A percentile compares a stretch with the other conserved stretches of the same genome.
Conservation (phyloP, 805 yeast species). For the Saturnispora sekii region DNA sequence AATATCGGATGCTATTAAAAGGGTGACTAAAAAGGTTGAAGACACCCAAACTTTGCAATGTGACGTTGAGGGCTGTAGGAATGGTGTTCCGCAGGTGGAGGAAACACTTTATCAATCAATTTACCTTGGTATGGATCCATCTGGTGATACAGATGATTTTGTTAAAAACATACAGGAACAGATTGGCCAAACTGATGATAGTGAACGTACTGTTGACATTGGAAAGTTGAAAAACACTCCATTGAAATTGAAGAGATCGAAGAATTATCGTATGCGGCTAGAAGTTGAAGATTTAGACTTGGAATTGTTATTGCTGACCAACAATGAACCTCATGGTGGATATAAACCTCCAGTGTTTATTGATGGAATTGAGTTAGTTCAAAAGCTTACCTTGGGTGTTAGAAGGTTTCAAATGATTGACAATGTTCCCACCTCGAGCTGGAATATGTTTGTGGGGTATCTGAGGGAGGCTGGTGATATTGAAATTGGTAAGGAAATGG, state of each 20-base stretch:
- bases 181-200: slow-evolving; percentile 1
- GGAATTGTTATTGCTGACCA: slow-evolving; percentile 34
- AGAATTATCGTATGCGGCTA: slow-evolving; percentile 45
- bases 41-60: neutral
- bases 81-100: slow-evolving; percentile 30
- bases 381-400: slow-evolving; percentile 38
- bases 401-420: slow-evolving; percentile 57
- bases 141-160: slow-evolving; percentile 35
- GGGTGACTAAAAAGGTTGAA: slow-evolving; percentile 43
- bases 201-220: slow-evolving; percentile 16
- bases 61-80: neutral
- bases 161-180: slow-evolving; percentile 24
- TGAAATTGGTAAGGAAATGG: slow-evolving; percentile 59
- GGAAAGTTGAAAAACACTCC: slow-evolving; percentile 30
- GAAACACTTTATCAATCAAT: slow-evolving; percentile 74
- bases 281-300: slow-evolving; percentile 47
- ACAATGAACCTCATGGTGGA: slow-evolving; percentile 27
- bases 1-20: slow-evolving; percentile 54
- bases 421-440: slow-evolving; percentile 76
- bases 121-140: slow-evolving; percentile 50
- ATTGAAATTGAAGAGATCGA: slow-evolving; percentile 57
- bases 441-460: slow-evolving; percentile 76
- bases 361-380: slow-evolving; percentile 36
- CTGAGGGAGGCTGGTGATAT: slow-evolving; percentile 62
- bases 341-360: slow-evolving; percentile 18